phyloP scores from a whole-genome alignment of 2,329 filamentous ascomycete genomes.

The Fusarium tupiense region DNA sequence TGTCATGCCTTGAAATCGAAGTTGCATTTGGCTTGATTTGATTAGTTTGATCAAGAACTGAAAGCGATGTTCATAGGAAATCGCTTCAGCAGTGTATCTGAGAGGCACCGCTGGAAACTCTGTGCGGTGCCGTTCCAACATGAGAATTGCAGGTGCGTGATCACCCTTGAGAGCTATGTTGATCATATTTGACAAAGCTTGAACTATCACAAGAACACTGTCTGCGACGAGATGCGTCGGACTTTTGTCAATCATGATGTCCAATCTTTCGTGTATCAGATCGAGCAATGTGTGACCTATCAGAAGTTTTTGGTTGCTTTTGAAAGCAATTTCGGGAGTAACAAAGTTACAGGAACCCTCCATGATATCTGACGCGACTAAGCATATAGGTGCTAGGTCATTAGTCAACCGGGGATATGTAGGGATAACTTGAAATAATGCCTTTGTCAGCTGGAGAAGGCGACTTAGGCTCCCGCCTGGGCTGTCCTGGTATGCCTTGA shows the following conservation, averaged over 20 bases:
- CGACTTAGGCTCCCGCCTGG: conserved; percentile 54
- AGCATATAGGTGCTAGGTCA: conserved; percentile 51
- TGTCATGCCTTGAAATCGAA: conserved; percentile 82
- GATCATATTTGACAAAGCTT: conserved; percentile 57
- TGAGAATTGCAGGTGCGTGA: conserved; percentile 48
- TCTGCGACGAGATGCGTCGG: conserved; percentile 62
- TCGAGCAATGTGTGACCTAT: conserved; percentile 57
- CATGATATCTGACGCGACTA: conserved; percentile 49
- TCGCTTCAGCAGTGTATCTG: conserved; percentile 57
- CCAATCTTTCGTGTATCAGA: conserved; percentile 54
- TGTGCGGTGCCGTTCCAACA: conserved; percentile 39
- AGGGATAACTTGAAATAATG: conserved; percentile 53
- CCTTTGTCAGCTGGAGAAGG: conserved; percentile 55
- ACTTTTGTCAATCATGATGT: conserved; percentile 63
- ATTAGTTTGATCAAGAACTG: conserved; percentile 76
- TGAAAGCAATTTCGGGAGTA: conserved; percentile 29
- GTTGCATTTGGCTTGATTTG: conserved; percentile 87
- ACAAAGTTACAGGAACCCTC: conserved; percentile 43
- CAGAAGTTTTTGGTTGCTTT: conserved; percentile 49
- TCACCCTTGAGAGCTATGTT: conserved; percentile 52
- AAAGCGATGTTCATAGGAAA: conserved; percentile 75
- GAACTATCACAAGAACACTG: conserved; percentile 51
- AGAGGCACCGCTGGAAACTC: conserved; percentile 51
- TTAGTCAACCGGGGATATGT: conserved; percentile 60
- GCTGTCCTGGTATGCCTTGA: conserved; percentile 56